Percentiles rank a stretch among this genome's conserved stretches.
phyloP scores from a whole-genome alignment of 1,139 yeast species.

The Hyphopichia buzzinii region DNA sequence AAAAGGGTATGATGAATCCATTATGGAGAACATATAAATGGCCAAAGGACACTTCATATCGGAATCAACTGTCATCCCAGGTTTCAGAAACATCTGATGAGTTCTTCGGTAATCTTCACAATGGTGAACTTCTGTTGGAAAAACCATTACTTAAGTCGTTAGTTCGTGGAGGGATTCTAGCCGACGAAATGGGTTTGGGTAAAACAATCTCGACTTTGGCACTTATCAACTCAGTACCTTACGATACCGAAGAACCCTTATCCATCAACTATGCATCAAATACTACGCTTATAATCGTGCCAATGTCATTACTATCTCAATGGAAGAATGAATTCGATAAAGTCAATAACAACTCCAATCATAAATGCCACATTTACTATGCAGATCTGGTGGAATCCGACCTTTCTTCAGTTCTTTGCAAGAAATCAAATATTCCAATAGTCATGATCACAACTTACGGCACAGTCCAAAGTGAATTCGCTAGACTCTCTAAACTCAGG shows the following conservation, averaged over 20 bases:
- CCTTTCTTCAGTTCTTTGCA: conserved; percentile 43
- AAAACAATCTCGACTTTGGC: conserved; percentile 86
- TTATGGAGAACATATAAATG: conserved; percentile 79
- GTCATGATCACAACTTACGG: conserved; percentile 87
- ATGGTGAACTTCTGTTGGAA: conserved; percentile 72
- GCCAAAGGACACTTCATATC: conserved; percentile 53
- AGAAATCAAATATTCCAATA: conserved; percentile 50
- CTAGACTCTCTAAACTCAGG: conserved; percentile 32
- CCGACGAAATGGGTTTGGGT: conserved; percentile 97
- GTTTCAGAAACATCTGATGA: not conserved
- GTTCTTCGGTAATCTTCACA: conserved; percentile 80
- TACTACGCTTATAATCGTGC: conserved; percentile 81
- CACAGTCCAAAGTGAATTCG: conserved; percentile 74
- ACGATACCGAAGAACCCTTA: conserved; percentile 27
- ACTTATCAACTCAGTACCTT: conserved; percentile 62
- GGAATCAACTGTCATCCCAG: conserved; percentile 1
- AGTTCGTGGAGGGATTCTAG: conserved; percentile 83
- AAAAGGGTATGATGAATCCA: conserved; percentile 72
- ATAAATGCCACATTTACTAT: conserved; percentile 62
- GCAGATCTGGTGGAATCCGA: conserved; percentile 60
- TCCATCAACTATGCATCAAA: conserved; percentile 53
- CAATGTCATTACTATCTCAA: conserved; percentile 86
- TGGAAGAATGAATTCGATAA: conserved; percentile 83
- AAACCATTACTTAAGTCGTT: conserved; percentile 62
- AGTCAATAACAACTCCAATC: conserved; percentile 47